Conservation (phyloP, 73 alveolate species). For the Effrenium voratum region DNA sequence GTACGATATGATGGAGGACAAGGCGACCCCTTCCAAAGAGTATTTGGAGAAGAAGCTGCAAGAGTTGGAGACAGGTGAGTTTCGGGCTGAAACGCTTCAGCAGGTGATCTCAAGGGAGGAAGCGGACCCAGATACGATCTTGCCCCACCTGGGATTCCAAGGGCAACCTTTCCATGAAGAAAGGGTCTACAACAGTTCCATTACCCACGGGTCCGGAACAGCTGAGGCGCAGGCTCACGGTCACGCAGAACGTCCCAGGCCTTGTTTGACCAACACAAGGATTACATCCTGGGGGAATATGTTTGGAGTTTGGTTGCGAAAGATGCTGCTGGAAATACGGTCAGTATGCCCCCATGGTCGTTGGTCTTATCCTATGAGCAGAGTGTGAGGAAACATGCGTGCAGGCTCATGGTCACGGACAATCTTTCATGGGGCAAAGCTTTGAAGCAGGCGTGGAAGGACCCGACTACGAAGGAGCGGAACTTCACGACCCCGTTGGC, state of each 20-base stretch:
- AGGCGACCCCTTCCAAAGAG: not conserved
- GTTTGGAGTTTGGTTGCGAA: not conserved
- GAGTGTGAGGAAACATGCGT: conserved; percentile 1
- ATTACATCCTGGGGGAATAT: conserved; percentile 14
- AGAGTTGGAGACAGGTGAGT: not conserved
- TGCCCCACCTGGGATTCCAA: not conserved
- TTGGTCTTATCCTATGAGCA: conserved; percentile 21
- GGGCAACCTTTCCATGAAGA: not conserved
- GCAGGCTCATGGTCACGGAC: not conserved
- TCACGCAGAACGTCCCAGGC: not conserved
- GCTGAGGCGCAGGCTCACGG: not conserved
- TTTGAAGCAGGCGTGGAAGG: not conserved
- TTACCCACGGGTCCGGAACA: not conserved
- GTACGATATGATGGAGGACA: not conserved
- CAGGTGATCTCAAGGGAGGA: not conserved
- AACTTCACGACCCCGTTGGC: conserved; percentile 12
- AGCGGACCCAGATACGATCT: not conserved
- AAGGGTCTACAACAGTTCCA: not conserved
- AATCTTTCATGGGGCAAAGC: not conserved
- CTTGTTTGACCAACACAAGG: not conserved
- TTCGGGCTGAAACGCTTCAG: not conserved
- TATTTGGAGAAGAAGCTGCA: conserved; percentile 8
- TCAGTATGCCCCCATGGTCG: not conserved
- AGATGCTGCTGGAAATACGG: not conserved
- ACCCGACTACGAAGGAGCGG: not conserved